phyloP scores from a whole-genome alignment of 176 grass and related monocot species.

The Microstegium vimineum region DNA sequence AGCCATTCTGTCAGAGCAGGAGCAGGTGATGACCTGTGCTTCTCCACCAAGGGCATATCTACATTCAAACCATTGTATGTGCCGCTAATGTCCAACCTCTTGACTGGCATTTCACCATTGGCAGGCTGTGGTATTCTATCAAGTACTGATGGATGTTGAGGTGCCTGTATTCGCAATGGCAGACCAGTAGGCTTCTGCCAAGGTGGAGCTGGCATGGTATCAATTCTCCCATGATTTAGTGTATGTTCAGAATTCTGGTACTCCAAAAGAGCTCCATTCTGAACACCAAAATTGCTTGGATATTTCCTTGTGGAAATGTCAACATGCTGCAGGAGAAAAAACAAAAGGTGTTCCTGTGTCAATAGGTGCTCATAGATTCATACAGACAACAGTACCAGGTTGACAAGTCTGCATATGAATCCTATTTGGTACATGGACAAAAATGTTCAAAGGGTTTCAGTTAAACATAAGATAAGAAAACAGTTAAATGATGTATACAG shows the following conservation, averaged over 20 bases:
- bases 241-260: slow-evolving; percentile 47
- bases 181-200: slow-evolving; percentile 55
- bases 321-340: slow-evolving; percentile 43
- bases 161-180: slow-evolving; percentile 41
- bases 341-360: background rate
- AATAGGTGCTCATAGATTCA: slow-evolving; percentile 5
- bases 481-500: background rate
- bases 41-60: slow-evolving; percentile 40
- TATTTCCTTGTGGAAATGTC: slow-evolving; percentile 47
- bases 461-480: background rate
- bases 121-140: slow-evolving; percentile 41
- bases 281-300: slow-evolving; percentile 41
- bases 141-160: slow-evolving; percentile 38
- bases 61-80: slow-evolving; percentile 43
- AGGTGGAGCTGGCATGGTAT: slow-evolving; percentile 28
- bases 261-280: slow-evolving; percentile 31
- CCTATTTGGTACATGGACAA: slow-evolving; percentile 4
- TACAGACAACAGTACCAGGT: background rate
- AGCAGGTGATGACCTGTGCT: slow-evolving; percentile 35
- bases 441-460: slow-evolving; percentile 7
- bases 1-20: slow-evolving; percentile 41
- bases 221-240: slow-evolving; percentile 29
- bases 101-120: slow-evolving; percentile 50
- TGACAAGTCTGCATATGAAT: background rate
- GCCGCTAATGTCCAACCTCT: slow-evolving; percentile 36